A percentile compares a stretch with the other conserved stretches of the same genome.
Conservation (phyloP, 306 rosid species). For the Cicer pinnatifidum region DNA sequence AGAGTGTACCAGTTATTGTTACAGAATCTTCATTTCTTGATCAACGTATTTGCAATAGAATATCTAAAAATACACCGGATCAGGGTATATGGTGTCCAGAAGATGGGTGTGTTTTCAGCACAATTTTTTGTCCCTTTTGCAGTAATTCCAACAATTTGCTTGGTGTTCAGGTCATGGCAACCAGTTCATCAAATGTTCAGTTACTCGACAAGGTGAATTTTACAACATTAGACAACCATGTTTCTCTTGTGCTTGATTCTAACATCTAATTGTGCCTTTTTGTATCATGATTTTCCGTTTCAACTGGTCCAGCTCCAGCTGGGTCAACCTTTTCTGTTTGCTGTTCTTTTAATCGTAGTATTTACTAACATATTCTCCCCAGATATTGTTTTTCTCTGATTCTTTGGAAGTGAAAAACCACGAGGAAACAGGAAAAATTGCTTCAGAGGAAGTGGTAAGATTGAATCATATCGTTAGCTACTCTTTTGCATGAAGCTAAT, state of each 20-base stretch:
- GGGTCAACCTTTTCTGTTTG: conserved; percentile 19
- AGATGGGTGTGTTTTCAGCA: conserved; percentile 85
- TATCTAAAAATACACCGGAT: conserved; percentile 47
- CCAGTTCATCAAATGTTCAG: conserved; percentile 70
- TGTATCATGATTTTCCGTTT: conserved; percentile 27
- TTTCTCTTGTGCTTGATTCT: conserved; percentile 38
- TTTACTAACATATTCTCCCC: conserved; percentile 37
- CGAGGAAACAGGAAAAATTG: conserved; percentile 52
- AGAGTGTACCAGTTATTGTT: conserved; percentile 57
- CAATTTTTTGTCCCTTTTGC: conserved; percentile 84
- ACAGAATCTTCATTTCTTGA: conserved; percentile 65
- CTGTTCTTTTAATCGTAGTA: conserved; percentile 32
- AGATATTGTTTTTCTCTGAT: conserved; percentile 73
- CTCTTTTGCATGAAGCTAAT: conserved; percentile 38
- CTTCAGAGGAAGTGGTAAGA: conserved; percentile 60
- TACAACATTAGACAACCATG: conserved; percentile 27
- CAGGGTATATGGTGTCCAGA: conserved; percentile 78
- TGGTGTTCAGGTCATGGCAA: conserved; percentile 83
- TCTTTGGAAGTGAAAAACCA: conserved; percentile 62
- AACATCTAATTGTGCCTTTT: conserved; percentile 12
- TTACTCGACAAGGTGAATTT: conserved; percentile 73
- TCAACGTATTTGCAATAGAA: conserved; percentile 54
- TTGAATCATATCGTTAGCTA: conserved; percentile 21
- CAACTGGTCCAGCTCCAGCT: conserved; percentile 23
- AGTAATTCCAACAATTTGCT: conserved; percentile 52